Conservation (phyloP, 202 grass and related monocot genomes). For the Panicum virgatum region DNA sequence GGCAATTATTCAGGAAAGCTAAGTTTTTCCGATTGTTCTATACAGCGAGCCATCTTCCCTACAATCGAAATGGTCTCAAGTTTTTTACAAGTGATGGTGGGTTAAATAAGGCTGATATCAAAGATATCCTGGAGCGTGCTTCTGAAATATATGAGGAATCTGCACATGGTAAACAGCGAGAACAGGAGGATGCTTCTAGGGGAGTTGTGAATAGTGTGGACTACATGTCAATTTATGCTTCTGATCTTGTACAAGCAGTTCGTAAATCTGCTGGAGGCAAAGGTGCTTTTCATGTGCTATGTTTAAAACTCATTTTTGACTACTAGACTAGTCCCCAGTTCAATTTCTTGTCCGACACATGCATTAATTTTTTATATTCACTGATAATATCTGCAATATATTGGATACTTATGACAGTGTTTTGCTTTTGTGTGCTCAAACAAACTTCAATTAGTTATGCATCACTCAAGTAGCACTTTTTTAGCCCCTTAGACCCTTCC, state of each 20-base stretch:
- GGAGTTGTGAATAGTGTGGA: slow-evolving; percentile 66
- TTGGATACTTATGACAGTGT: not conserved
- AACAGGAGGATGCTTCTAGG: slow-evolving; percentile 37
- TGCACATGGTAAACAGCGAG: slow-evolving; percentile 43
- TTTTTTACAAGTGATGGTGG: slow-evolving; percentile 97
- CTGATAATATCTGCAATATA: not conserved
- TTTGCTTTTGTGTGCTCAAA: not conserved
- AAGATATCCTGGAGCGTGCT: slow-evolving; percentile 74
- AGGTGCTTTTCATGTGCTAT: slow-evolving; percentile 50
- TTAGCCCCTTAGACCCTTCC: not conserved
- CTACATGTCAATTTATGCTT: slow-evolving; percentile 95
- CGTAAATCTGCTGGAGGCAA: slow-evolving; percentile 78
- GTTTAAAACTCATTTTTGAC: not conserved
- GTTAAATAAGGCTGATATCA: slow-evolving; percentile 88
- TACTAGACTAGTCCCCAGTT: not conserved
- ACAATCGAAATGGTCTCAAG: slow-evolving; percentile 97
- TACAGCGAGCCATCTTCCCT: slow-evolving; percentile 93
- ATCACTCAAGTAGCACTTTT: no score
- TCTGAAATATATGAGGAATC: slow-evolving; percentile 62
- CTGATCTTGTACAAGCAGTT: slow-evolving; percentile 80
- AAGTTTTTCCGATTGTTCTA: slow-evolving; percentile 1
- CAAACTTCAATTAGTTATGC: not conserved
- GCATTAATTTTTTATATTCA: slow-evolving; percentile 10
- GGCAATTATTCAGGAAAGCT: slow-evolving; percentile 16
- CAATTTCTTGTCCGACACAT: not conserved